phyloP scores from a whole-genome alignment of 306 rosid genomes.

The Lablab purpureus region DNA sequence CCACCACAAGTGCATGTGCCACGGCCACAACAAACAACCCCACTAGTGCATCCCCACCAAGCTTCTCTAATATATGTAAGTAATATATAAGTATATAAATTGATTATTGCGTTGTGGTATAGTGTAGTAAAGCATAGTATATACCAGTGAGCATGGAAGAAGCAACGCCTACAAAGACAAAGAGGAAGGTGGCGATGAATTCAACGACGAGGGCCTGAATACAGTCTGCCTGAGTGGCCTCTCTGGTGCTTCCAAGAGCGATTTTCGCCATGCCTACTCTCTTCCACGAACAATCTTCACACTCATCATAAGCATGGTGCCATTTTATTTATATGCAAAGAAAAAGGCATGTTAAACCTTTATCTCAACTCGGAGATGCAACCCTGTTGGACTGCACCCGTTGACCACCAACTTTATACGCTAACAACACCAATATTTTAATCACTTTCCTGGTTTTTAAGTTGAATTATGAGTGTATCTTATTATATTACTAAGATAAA shows the following conservation, averaged over 20 bases:
- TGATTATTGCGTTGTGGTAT: no score
- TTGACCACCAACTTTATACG: not conserved
- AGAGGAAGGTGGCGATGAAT: constrained; percentile 84
- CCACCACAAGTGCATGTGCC: constrained; percentile 86
- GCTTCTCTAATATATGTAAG: constrained; percentile 54
- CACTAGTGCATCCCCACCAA: constrained; percentile 61
- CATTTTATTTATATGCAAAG: not conserved
- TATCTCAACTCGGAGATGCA: not conserved
- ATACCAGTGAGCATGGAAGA: constrained; percentile 77
- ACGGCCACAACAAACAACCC: constrained; percentile 73
- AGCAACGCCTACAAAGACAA: constrained; percentile 86
- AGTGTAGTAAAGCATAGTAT: not conserved
- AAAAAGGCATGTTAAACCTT: not conserved
- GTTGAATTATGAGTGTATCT: no score
- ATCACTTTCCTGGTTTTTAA: no score
- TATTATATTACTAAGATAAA: no score
- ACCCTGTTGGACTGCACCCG: not conserved
- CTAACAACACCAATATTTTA: not conserved
- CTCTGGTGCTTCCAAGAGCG: constrained; percentile 67
- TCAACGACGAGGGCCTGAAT: constrained; percentile 79
- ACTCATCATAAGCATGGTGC: no score
- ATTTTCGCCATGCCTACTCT: constrained; percentile 62
- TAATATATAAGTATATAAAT: no score
- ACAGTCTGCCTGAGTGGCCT: constrained; percentile 73
- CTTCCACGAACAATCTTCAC: no score